A percentile compares a stretch with the other conserved stretches of the same genome.
Conservation (phyloP, 2,329 filamentous ascomycete genomes). For the Mollisia scopiformis region DNA sequence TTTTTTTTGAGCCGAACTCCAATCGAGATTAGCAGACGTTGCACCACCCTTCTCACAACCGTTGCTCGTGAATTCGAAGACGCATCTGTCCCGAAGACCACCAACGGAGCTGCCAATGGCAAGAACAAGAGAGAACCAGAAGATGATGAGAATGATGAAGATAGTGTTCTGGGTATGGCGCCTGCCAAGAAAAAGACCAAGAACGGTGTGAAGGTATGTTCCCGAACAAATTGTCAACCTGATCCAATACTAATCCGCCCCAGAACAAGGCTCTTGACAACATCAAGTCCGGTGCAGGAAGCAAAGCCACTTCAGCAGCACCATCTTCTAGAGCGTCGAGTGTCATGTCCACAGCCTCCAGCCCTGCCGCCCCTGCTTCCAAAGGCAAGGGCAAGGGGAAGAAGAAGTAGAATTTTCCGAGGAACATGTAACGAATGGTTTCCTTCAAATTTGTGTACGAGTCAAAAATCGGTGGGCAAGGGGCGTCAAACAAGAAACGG, state of each 20-base stretch:
- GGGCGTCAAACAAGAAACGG: slow-evolving; percentile 22
- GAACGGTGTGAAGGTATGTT: slow-evolving; percentile 72
- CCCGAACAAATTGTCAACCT: not conserved
- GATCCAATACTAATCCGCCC: slow-evolving; percentile 17
- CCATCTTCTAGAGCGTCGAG: slow-evolving; percentile 82
- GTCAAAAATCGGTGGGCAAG: slow-evolving; percentile 18
- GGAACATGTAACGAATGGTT: slow-evolving; percentile 21
- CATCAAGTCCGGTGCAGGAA: slow-evolving; percentile 71
- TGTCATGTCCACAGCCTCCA: slow-evolving; percentile 75
- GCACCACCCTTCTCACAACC: slow-evolving; percentile 91
- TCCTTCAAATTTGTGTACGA: slow-evolving; percentile 19
- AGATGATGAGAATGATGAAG: slow-evolving; percentile 84
- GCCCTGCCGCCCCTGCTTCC: slow-evolving; percentile 41
- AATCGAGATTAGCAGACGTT: slow-evolving; percentile 87
- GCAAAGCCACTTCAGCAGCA: slow-evolving; percentile 74
- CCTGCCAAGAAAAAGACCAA: slow-evolving; percentile 89
- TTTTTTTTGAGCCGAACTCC: slow-evolving; percentile 97
- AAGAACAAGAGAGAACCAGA: slow-evolving; percentile 75
- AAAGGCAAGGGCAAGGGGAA: slow-evolving; percentile 53
- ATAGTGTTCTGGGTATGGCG: slow-evolving; percentile 75
- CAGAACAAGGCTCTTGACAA: slow-evolving; percentile 94
- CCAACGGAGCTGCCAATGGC: slow-evolving; percentile 62
- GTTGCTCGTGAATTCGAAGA: slow-evolving; percentile 95
- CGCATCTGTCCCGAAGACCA: slow-evolving; percentile 47
- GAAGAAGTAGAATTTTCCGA: slow-evolving; percentile 48